Evolutionary conservation across 352 stramenopile species (phyloP).

Genomic region (Phytopythium cucurbitacearum): DNA sequence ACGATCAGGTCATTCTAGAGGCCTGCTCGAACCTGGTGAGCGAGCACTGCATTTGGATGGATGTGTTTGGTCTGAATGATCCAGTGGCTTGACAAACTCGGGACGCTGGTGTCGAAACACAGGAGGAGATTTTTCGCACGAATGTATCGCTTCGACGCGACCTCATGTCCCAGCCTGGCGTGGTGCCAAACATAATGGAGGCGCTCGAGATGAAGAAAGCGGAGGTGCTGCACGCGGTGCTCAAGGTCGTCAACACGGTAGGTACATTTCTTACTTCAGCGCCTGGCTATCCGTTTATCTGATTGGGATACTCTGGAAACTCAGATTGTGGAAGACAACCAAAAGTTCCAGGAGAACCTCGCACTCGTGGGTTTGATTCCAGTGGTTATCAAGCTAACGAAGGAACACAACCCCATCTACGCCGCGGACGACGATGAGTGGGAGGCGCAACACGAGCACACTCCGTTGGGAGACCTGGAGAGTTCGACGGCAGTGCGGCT

Average conservation of each 20-base stretch:
- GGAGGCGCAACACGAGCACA: background rate
- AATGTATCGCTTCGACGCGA: constrained; percentile 69
- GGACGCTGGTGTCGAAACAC: background rate
- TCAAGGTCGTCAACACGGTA: constrained; percentile 86
- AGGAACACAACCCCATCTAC: constrained; percentile 38
- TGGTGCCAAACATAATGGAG: constrained; percentile 92
- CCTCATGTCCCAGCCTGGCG: constrained; percentile 88
- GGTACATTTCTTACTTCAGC: background rate
- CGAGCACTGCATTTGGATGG: background rate
- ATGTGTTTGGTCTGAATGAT: background rate
- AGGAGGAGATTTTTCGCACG: constrained; percentile 80
- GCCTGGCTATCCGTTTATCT: background rate
- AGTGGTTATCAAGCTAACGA: constrained; percentile 87
- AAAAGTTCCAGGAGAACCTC: constrained; percentile 90
- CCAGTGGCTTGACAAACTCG: constrained; percentile 1
- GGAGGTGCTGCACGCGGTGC: constrained; percentile 79
- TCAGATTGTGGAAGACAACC: constrained; percentile 87
- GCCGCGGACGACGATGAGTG: constrained; percentile 13
- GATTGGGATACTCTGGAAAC: background rate
- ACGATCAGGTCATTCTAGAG: constrained; percentile 82
- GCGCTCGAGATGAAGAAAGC: constrained; percentile 90
- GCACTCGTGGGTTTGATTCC: constrained; percentile 88
- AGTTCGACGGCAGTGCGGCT: constrained; percentile 66
- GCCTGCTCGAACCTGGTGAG: constrained; percentile 67
- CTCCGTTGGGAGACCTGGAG: constrained; percentile 12